These are phyloP conservation scores for Hypocreales sp. DNA, from an alignment of 2,329 filamentous ascomycete genomes.

Conservation along the genomic window DNA sequence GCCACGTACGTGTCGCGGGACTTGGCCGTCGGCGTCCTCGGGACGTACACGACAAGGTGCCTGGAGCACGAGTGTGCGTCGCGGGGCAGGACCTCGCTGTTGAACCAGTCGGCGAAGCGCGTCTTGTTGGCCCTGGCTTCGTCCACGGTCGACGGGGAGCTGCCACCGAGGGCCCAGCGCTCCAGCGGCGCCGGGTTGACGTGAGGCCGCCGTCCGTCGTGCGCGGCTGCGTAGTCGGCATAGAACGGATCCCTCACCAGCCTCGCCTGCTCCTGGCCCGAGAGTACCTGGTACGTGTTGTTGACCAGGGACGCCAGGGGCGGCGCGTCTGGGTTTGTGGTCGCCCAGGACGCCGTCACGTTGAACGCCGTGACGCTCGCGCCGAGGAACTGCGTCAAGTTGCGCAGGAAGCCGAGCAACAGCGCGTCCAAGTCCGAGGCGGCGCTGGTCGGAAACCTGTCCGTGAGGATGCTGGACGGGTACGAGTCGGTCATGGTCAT, in stretches of 20 bases:
- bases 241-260: conserved; percentile 21
- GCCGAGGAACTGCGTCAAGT: not conserved
- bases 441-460: conserved; percentile 10
- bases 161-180: conserved; percentile 19
- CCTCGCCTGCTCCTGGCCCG: conserved; percentile 17
- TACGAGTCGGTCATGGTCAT: conserved; percentile 14
- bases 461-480: conserved; percentile 14
- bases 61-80: conserved; percentile 25
- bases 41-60: conserved; percentile 31
- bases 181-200: conserved; percentile 18
- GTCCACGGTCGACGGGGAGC: conserved; percentile 10
- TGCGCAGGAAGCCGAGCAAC: conserved; percentile 1
- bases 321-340: not conserved
- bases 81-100: conserved; percentile 21
- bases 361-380: conserved; percentile 1
- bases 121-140: conserved; percentile 33
- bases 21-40: conserved; percentile 7
- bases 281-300: conserved; percentile 18
- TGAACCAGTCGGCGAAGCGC: conserved; percentile 29
- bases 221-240: conserved; percentile 13
- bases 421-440: conserved; percentile 3
- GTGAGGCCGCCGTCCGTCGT: conserved; percentile 17
- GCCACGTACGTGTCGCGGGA: conserved; percentile 18
- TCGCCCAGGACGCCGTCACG: not conserved
- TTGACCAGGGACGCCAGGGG: conserved; percentile 12